phyloP scores from a whole-genome alignment of 305 asterid genomes.

The Ilex paraguariensis region DNA sequence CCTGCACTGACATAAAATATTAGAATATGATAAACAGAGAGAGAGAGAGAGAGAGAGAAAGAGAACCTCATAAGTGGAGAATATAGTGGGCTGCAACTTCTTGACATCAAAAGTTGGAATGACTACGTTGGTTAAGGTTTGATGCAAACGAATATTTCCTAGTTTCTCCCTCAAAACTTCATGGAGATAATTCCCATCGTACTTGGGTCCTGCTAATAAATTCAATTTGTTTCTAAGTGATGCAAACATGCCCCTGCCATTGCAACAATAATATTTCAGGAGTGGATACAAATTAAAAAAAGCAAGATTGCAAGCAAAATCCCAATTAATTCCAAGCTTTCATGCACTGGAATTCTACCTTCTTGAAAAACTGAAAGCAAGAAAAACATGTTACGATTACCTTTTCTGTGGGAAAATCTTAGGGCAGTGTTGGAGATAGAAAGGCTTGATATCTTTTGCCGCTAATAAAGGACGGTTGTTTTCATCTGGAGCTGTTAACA shows the following conservation, averaged over 20 bases:
- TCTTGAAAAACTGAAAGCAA: too few species aligned
- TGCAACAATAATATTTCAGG: too few species aligned
- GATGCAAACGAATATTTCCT: conserved; percentile 16
- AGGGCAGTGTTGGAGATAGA: conserved; percentile 27
- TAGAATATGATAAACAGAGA: too few species aligned
- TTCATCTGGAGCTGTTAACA: too few species aligned
- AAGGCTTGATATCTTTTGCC: conserved; percentile 34
- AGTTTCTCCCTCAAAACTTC: conserved; percentile 15
- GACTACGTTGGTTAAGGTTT: conserved; percentile 31
- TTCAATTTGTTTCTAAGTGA: not conserved
- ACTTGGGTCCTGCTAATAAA: conserved; percentile 21
- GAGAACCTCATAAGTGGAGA: conserved; percentile 37
- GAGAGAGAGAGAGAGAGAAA: not conserved
- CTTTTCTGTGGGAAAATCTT: conserved; percentile 21
- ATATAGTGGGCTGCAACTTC: conserved; percentile 27
- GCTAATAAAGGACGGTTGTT: conserved; percentile 33
- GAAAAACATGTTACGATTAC: not conserved
- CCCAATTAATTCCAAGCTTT: too few species aligned
- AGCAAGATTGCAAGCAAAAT: not conserved
- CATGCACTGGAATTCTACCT: too few species aligned
- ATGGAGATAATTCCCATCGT: conserved; percentile 32
- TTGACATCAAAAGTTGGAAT: conserved; percentile 36
- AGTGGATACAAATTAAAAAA: too few species aligned
- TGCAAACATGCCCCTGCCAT: conserved; percentile 2
- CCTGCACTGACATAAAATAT: conserved; percentile 15